Evolutionary conservation across 2,329 filamentous ascomycete species (phyloP).

Genomic region (Penicillium hesseltinei): DNA sequence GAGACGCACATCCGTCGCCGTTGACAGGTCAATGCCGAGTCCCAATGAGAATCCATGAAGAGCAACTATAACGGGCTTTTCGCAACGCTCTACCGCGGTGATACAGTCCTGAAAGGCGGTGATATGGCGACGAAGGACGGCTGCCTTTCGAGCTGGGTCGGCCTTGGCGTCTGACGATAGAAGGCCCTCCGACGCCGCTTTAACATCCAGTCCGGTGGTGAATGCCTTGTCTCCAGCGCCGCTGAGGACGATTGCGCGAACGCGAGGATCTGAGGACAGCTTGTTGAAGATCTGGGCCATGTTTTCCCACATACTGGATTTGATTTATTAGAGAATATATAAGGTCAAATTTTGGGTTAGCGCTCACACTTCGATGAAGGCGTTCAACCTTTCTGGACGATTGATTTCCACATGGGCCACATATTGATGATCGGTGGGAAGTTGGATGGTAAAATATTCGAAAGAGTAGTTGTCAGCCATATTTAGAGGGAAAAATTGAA

Average conservation of each 20-base stretch:
- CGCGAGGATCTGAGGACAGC: conserved; percentile 68
- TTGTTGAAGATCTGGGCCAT: conserved; percentile 68
- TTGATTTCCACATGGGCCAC: conserved; percentile 94
- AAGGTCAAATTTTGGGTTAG: neutral
- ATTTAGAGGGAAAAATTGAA: neutral
- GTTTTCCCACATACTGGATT: conserved; percentile 74
- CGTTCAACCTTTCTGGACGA: conserved; percentile 80
- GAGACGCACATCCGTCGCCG: conserved; percentile 45
- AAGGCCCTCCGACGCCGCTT: conserved; percentile 60
- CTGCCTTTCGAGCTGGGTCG: conserved; percentile 66
- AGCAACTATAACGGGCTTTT: conserved; percentile 85
- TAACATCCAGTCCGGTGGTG: conserved; percentile 80
- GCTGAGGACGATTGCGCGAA: conserved; percentile 76
- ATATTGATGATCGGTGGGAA: conserved; percentile 58
- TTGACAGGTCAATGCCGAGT: conserved; percentile 65
- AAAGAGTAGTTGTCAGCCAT: conserved; percentile 28
- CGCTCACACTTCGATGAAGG: conserved; percentile 68
- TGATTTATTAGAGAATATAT: conserved; percentile 3
- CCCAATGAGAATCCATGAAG: conserved; percentile 77
- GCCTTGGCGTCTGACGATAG: conserved; percentile 39
- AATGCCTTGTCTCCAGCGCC: conserved; percentile 82
- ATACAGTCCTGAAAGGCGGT: conserved; percentile 78
- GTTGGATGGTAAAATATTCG: conserved; percentile 70
- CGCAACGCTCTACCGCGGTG: conserved; percentile 73
- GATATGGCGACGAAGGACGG: conserved; percentile 65